phyloP scores from a whole-genome alignment of 129 eudicot species.

The Chrysanthemum lavandulifolium region DNA sequence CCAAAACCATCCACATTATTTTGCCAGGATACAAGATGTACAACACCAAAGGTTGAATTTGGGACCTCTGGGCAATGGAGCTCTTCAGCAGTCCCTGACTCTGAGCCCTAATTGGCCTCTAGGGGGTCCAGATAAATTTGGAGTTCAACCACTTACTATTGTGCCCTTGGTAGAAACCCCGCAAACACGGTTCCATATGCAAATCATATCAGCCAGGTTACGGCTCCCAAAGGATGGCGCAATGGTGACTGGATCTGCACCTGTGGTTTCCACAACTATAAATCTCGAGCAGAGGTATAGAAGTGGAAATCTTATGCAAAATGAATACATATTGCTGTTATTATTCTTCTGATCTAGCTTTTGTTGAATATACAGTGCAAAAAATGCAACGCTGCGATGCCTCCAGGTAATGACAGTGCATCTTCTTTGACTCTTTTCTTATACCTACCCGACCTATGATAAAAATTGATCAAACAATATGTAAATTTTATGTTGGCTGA shows the following conservation, averaged over 20 bases:
- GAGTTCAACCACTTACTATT: constrained; percentile 43
- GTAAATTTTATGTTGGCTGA: constrained; percentile 31
- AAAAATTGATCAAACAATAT: not conserved
- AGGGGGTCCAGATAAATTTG: constrained; percentile 49
- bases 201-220: constrained; percentile 45
- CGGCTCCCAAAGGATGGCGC: constrained; percentile 80
- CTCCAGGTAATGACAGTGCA: constrained; percentile 42
- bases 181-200: constrained; percentile 42
- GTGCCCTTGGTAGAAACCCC: constrained; percentile 45
- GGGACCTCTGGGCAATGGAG: constrained; percentile 15
- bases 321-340: constrained; percentile 9
- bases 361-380: constrained; percentile 62
- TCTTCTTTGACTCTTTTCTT: constrained; percentile 9
- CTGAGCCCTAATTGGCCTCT: constrained; percentile 59
- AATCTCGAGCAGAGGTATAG: constrained; percentile 80
- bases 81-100: constrained; percentile 56
- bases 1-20: constrained; percentile 80
- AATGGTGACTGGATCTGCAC: constrained; percentile 89
- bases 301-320: not conserved
- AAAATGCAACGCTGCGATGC: constrained; percentile 76
- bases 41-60: constrained; percentile 45
- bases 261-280: constrained; percentile 97
- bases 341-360: constrained; percentile 23
- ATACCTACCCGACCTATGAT: not conserved
- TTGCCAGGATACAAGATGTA: constrained; percentile 75